Conservation (phyloP, 495 filamentous ascomycete species). For the Tricharina praecox region DNA sequence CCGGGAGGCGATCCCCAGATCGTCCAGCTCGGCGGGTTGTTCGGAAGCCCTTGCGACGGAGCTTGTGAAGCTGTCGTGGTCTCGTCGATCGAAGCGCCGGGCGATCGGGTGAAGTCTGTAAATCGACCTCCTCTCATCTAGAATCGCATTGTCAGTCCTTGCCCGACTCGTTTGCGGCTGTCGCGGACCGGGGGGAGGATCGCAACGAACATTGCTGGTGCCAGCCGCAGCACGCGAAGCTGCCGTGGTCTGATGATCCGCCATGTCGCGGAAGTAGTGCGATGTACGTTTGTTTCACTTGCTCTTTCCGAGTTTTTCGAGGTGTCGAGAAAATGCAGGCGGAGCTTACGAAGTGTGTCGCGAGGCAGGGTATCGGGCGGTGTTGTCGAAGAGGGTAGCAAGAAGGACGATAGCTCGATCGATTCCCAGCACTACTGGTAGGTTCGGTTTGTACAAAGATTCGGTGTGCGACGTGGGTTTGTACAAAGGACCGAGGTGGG, state of each 20-base stretch:
- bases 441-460: slow-evolving; percentile 4
- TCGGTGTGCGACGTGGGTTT: too few species aligned
- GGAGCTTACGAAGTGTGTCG: neutral
- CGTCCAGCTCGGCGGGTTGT: slow-evolving; percentile 15
- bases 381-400: neutral
- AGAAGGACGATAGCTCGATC: too few species aligned
- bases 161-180: neutral
- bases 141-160: neutral
- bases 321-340: neutral
- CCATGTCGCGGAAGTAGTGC: slow-evolving; percentile 15
- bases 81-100: slow-evolving; percentile 15
- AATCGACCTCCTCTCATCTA: slow-evolving; percentile 22
- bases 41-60: slow-evolving; percentile 17
- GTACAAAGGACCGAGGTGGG: slow-evolving; percentile 18
- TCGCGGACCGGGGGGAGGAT: neutral
- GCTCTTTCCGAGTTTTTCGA: neutral
- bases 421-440: neutral
- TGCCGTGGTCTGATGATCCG: slow-evolving; percentile 24
- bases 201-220: slow-evolving; percentile 6
- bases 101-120: slow-evolving; percentile 22
- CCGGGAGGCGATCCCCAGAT: slow-evolving; percentile 20
- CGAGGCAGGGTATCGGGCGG: neutral
- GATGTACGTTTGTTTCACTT: slow-evolving; percentile 1
- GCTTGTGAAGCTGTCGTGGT: slow-evolving; percentile 15
- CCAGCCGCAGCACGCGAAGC: slow-evolving; percentile 19